phyloP scores from a whole-genome alignment of 805 yeast species.

The Yamadazyma insecticola region DNA sequence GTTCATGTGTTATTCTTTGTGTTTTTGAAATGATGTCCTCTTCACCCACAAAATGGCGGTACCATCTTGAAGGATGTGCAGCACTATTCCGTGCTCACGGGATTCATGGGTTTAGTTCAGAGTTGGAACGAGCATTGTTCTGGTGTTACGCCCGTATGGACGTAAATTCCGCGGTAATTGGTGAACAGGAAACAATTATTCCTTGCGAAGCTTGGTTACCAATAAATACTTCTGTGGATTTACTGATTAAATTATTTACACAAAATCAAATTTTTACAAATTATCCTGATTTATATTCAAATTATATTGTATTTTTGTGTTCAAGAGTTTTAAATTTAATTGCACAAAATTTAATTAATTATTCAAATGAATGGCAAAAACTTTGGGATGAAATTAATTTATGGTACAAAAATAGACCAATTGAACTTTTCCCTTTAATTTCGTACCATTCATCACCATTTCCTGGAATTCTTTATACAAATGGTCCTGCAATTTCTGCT shows the following conservation, averaged over 20 bases:
- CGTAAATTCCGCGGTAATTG: conserved; percentile 31
- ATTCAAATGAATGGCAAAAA: conserved; percentile 33
- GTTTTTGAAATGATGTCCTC: conserved; percentile 41
- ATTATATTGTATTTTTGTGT: conserved; percentile 34
- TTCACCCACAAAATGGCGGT: conserved; percentile 34
- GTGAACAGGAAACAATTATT: conserved; percentile 32
- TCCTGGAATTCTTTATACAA: conserved; percentile 30
- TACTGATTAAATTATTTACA: conserved; percentile 18
- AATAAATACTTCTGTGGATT: conserved; percentile 13
- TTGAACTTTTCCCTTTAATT: conserved; percentile 26
- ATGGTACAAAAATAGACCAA: conserved; percentile 35
- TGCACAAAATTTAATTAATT: conserved; percentile 13
- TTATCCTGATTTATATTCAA: conserved; percentile 32
- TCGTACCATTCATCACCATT: conserved; percentile 30
- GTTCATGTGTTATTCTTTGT: conserved; percentile 38
- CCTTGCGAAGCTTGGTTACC: conserved; percentile 33
- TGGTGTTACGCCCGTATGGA: conserved; percentile 44
- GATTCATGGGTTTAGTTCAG: conserved; percentile 31
- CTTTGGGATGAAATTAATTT: conserved; percentile 35
- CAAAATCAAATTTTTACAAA: conserved; percentile 14
- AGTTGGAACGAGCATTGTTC: conserved; percentile 33
- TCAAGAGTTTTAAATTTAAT: conserved; percentile 33
- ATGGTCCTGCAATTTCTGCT: conserved; percentile 32
- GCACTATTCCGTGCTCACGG: conserved; percentile 28
- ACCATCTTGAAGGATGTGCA: conserved; percentile 34